Evolutionary conservation across 768 basidiomycete genomes (phyloP), one percentile per base, ranked within the genome.

Genomic region (Russula virescens): DNA sequence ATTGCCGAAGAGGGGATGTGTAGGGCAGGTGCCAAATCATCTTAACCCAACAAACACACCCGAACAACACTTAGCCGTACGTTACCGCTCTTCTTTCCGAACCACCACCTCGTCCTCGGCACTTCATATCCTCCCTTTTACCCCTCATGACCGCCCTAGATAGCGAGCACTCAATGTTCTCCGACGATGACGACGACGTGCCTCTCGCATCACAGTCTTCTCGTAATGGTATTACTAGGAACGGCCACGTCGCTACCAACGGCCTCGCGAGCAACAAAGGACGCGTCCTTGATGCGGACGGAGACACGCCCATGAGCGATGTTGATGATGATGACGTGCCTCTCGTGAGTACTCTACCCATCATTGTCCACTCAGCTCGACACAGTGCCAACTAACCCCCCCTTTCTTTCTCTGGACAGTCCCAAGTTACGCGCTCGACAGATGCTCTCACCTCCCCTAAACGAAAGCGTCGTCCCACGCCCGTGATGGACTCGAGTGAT

Each of bases 301-400:
- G 71, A 16, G 74, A 75, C 69, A 77, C 75, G 55, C 76, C 79
- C 26, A 81, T 86, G 81, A 88, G 86, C 65, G 87, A 88, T 62
- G 87, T 58, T 26, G 62, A 84, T 55, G 85, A 86, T 50, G 86
- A 89, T 68, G 73, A 84, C 73, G 52, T 63, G 5, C 88, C 88
- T 49, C 77, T 89, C 72, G 90, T 91, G 73, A 67, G 82, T 77
- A 49, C n/a, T n/a, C 46, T 1, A 35, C 50, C 63, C 58, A 21
- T 40, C 43, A n/a, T 26, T 6, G 8, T 38, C 38, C 38, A 19
- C 54, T 43, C 43, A 51, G 26, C 18, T 42, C 23, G 19, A 25
- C 21, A 21, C 23, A 18, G 14, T 43, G 10, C 48, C 46, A n/a
- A 46, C 18, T 48, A 48, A 51, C 45, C 49, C 54, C 8, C 26